A percentile compares a stretch with the other conserved stretches of the same genome.
phyloP scores from a whole-genome alignment of 495 filamentous ascomycete genomes.

The Thermothielavioides terrestris region DNA sequence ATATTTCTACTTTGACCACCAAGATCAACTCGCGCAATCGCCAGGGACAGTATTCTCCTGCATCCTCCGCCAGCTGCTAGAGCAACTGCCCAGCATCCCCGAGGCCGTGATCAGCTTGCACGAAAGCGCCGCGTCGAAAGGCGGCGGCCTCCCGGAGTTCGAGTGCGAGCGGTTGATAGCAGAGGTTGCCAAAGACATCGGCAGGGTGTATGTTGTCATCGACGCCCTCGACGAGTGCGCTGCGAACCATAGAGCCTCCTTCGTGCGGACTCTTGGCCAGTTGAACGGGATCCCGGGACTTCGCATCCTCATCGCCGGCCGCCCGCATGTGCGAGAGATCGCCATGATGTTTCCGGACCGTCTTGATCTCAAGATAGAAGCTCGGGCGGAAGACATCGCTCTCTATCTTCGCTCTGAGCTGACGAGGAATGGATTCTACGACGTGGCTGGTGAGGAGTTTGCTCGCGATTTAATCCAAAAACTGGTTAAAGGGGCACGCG shows the following conservation, averaged over 20 bases:
- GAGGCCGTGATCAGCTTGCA: neutral
- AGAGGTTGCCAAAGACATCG: neutral
- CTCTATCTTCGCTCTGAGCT: neutral
- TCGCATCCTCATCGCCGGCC: neutral
- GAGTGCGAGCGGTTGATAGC: neutral
- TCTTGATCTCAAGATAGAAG: neutral
- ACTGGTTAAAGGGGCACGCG: neutral
- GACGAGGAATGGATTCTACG: neutral
- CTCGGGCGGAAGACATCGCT: neutral
- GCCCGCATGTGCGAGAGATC: neutral
- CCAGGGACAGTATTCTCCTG: neutral
- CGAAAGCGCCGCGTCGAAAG: neutral
- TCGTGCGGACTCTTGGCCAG: neutral
- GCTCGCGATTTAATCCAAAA: neutral
- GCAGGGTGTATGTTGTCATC: neutral
- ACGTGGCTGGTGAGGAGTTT: neutral
- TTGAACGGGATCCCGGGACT: neutral
- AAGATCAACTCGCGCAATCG: neutral
- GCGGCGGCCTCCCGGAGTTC: neutral
- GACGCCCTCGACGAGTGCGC: neutral
- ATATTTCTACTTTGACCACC: neutral
- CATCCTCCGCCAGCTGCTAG: neutral
- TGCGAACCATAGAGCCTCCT: neutral
- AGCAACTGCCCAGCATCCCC: neutral
- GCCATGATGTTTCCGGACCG: neutral